phyloP scores from a whole-genome alignment of 768 basidiomycete genomes.

The Tylopilus cervinicoccineus region DNA sequence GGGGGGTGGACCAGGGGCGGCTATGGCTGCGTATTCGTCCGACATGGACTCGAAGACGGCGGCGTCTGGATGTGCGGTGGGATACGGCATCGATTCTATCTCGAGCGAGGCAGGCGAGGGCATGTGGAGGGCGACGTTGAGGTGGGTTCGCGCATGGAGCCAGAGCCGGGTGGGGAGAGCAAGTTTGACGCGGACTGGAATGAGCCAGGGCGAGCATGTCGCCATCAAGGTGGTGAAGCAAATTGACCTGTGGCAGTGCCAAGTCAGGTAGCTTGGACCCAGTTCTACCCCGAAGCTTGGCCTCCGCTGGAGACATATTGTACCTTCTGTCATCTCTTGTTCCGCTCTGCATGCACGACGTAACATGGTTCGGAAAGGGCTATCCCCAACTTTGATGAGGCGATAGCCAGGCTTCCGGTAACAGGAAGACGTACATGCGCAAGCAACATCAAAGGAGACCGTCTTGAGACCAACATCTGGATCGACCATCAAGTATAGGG shows the following conservation, averaged over 20 bases:
- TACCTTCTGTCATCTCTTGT: too few relatives aligned
- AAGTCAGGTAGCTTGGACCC: too few relatives aligned
- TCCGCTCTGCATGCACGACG: too few relatives aligned
- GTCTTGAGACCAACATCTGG: too few relatives aligned
- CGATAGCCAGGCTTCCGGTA: too few relatives aligned
- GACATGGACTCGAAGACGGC: constrained; percentile 37
- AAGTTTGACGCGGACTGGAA: constrained; percentile 13
- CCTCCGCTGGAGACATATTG: too few relatives aligned
- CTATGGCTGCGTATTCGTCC: constrained; percentile 29
- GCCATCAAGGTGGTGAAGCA: constrained; percentile 18
- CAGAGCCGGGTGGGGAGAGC: constrained; percentile 10
- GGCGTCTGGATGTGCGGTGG: constrained; percentile 25
- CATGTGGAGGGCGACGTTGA: constrained; percentile 23
- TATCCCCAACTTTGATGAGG: too few relatives aligned
- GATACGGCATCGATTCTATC: constrained; percentile 34
- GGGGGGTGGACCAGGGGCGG: not conserved
- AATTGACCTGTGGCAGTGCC: constrained; percentile 6
- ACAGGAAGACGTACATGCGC: too few relatives aligned
- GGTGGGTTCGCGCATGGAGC: constrained; percentile 18
- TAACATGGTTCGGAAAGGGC: too few relatives aligned
- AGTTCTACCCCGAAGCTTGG: too few relatives aligned
- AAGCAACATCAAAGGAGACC: too few relatives aligned
- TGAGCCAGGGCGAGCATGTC: constrained; percentile 18
- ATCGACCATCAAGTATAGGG: too few relatives aligned
- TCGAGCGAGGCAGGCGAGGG: constrained; percentile 36